phyloP scores from a whole-genome alignment of 768 basidiomycete genomes.

The Collybiopsis luxurians region DNA sequence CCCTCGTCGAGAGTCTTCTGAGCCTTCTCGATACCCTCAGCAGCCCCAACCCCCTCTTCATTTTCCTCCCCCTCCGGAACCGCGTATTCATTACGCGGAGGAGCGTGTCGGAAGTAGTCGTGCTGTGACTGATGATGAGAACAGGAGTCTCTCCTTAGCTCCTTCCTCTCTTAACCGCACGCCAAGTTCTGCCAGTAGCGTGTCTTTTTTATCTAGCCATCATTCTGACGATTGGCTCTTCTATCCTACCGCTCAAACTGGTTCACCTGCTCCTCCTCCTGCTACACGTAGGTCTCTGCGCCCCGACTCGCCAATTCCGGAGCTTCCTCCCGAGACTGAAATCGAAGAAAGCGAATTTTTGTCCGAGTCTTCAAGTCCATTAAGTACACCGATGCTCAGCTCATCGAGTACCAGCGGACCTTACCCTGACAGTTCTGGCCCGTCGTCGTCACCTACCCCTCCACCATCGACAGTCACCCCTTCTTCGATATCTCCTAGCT shows the following conservation, averaged over 20 bases:
- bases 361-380: conserved; percentile 18
- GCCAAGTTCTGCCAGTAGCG: conserved; percentile 39
- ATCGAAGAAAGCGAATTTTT: not conserved
- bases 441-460: conserved; percentile 28
- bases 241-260: conserved; percentile 12
- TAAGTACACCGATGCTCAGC: conserved; percentile 12
- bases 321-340: not conserved
- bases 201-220: conserved; percentile 52
- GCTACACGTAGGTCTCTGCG: not conserved
- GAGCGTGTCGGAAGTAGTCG: conserved; percentile 8
- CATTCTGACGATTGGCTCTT: conserved; percentile 67
- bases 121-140: not conserved
- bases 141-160: not conserved
- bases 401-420: conserved; percentile 8
- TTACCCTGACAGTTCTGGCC: conserved; percentile 27
- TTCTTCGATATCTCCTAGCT: conserved; percentile 30
- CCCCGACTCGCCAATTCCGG: conserved; percentile 1
- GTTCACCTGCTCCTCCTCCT: conserved; percentile 8
- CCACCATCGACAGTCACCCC: conserved; percentile 35
- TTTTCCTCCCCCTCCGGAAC: not conserved
- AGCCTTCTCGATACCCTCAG: not conserved
- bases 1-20: not conserved
- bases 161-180: conserved; percentile 27
- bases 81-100: not conserved
- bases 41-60: not conserved